Evolutionary conservation across 1,284 basidiomycete genomes (phyloP).

Genomic region (Malassezia yamatoensis): DNA sequence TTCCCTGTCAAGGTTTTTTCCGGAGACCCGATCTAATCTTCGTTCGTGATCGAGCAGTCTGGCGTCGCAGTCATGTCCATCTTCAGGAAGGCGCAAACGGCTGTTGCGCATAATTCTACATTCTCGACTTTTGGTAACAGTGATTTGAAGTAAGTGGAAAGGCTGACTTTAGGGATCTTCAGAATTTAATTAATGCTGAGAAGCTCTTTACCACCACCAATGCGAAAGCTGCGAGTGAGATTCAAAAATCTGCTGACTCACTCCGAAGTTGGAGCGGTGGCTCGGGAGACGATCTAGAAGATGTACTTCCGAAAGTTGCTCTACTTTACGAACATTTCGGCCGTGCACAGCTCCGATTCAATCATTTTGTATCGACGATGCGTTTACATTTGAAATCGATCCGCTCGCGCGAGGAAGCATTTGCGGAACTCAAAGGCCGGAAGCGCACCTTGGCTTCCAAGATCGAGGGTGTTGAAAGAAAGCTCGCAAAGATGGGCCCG

Average conservation of each 20-base stretch:
- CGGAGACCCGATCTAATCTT: background rate
- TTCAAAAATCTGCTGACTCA: conserved; percentile 63
- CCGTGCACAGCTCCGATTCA: conserved; percentile 62
- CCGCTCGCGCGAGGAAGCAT: conserved; percentile 69
- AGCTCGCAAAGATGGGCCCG: conserved; percentile 76
- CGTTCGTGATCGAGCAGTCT: background rate
- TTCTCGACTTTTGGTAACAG: conserved; percentile 63
- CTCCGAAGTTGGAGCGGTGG: conserved; percentile 67
- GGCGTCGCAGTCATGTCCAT: conserved; percentile 27
- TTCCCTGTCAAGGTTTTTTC: background rate
- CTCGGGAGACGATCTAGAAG: conserved; percentile 81
- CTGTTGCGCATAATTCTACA: conserved; percentile 70
- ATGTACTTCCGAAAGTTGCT: conserved; percentile 64
- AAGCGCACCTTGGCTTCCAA: conserved; percentile 61
- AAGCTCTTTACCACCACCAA: conserved; percentile 69
- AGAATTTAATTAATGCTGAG: conserved; percentile 79
- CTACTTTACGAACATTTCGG: conserved; percentile 63
- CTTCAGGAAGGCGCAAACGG: conserved; percentile 39
- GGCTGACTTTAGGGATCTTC: conserved; percentile 51
- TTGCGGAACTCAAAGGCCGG: conserved; percentile 66
- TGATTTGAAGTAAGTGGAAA: conserved; percentile 57
- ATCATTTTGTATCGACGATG: conserved; percentile 63
- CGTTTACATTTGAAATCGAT: conserved; percentile 58
- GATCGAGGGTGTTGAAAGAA: conserved; percentile 78
- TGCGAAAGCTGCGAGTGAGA: conserved; percentile 59